Evolutionary conservation across 2,329 filamentous ascomycete genomes (phyloP).

Genomic region (Fusarium tanahbumbuense): DNA sequence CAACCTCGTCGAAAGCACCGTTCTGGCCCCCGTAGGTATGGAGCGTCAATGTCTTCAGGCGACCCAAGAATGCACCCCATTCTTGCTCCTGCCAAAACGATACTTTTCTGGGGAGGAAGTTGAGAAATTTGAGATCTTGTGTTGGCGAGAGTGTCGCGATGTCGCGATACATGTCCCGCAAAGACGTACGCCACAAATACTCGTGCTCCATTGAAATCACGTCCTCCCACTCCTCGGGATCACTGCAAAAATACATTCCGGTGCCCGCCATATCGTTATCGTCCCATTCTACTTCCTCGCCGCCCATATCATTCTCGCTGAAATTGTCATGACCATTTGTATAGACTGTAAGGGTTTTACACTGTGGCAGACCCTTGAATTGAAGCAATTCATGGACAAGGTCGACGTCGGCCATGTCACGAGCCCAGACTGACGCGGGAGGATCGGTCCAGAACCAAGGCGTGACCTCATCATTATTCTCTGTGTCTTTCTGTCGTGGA

Average conservation of each 20-base stretch:
- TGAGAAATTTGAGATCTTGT: not conserved
- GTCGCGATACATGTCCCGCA: slow-evolving; percentile 11
- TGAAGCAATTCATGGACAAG: not conserved
- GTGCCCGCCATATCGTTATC: not conserved
- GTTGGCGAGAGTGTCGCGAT: not conserved
- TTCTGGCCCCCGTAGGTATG: slow-evolving; percentile 2
- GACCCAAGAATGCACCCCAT: slow-evolving; percentile 7
- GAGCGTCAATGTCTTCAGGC: slow-evolving; percentile 1
- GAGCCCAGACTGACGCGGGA: slow-evolving; percentile 21
- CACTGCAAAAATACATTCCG: slow-evolving; percentile 11
- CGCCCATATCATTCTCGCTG: not conserved
- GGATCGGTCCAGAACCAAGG: not conserved
- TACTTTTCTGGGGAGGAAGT: not conserved
- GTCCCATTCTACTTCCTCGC: slow-evolving; percentile 7
- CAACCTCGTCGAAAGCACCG: not conserved
- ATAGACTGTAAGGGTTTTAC: not conserved
- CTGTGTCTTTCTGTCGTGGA: not conserved
- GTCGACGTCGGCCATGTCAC: not conserved
- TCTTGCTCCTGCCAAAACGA: not conserved
- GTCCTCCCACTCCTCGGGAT: not conserved
- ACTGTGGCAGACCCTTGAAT: not conserved
- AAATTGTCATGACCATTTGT: not conserved
- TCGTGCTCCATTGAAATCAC: not conserved
- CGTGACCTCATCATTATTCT: not conserved
- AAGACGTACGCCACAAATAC: not conserved